Evolutionary conservation across 1,284 basidiomycete species (phyloP), one percentile per base, ranked within the genome.

Genomic region (Pholiota adiposa): DNA sequence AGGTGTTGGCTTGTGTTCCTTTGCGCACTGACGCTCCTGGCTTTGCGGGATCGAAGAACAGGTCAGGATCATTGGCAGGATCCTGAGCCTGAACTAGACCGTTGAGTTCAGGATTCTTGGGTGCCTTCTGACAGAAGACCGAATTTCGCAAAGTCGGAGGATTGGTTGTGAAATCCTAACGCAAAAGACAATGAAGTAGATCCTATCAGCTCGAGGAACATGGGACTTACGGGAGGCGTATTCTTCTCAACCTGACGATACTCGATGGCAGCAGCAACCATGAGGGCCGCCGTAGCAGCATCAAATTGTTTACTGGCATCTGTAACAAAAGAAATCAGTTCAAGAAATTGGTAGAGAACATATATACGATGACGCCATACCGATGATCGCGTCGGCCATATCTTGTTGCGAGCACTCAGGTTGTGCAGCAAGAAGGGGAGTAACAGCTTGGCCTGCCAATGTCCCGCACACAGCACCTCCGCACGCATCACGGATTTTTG

Each of bases 201-300:
- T 40, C 40, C 58, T 18, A 41, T 16, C 2, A 19, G 12, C 14
- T 34, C 43, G 55, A 27, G 34, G 38, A 9, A 2, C 43, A 31
- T 58, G 51, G 29, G 31, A 70, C 77, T 51, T 64, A 83, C 82
- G 27, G 83, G 84, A 68, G 84, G 83, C 1, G 84, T 86, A 71
- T 87, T 87, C 77, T 86, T 87, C 76, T 87, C 85, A 0, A 72
- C 77, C 65, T 85, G 82, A 51, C 85, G 81, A 69, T 85, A 86
- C 65, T 83, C 79, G 12, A 79, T 69, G 12, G 85, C 86, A 56
- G 86, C 73, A 4, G 75, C 73, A 64, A 88, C 77, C 83, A 86
- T 84, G 60, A 76, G 80, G 3, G 72, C 70, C 65, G 81, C 79
- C 1, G 82, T 85, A 14, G 79, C 71, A 29, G 70, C 76, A 68